Base-by-base conservation (phyloP, 495 filamentous ascomycete genomes). In the Neurospora sp. region DNA sequence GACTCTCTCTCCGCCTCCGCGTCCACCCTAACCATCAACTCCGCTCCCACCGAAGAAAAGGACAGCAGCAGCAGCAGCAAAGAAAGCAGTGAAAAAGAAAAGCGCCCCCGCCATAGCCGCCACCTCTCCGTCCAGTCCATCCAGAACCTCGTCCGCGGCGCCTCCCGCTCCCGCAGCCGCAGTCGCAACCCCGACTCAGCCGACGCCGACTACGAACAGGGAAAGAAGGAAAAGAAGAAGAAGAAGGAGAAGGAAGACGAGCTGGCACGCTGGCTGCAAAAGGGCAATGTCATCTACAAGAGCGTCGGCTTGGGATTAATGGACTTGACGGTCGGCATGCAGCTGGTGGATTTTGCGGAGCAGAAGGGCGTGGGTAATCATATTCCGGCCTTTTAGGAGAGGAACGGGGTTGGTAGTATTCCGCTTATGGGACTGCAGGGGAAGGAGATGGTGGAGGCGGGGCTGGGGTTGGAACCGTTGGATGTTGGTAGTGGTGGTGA, bases 231-330 rank as follows among this genome's bases (percentile, higher is more conserved):
- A 27, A 61, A 70, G 22, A 73, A 70, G 68, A 48, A 70, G 40
- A 75, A 45, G 81, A 83, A 68, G 80, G 83, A 71, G 71, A 81
- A 79, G 39, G 86, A 91, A 59, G 83, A 88, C 44, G 87, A 88
- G 31, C 77, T 94, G 79, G 83, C 84, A 69, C 85, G 89, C 27
- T 96, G 94, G 93, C 80, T 97, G 73, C 84, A 89, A 71, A 85
- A 82, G 31, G 95, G 95, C 2, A 97, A 96, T 82, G 93, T 97
- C 41, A 89, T 96, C 31, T 96, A 92, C 78, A 95, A 95, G 84
- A 90, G 88, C 76, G 93, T 96, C 9, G 93, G 93, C 1, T 75
- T 94, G 61, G 93, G 91, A 1, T 75, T 94, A 75, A 94, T 96
- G 92, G 93, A 96, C 79, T 80, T 96, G 40, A 86, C 88, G 16